phyloP scores from a whole-genome alignment of 1,139 yeast species.

The Lipomyces yarrowii region DNA sequence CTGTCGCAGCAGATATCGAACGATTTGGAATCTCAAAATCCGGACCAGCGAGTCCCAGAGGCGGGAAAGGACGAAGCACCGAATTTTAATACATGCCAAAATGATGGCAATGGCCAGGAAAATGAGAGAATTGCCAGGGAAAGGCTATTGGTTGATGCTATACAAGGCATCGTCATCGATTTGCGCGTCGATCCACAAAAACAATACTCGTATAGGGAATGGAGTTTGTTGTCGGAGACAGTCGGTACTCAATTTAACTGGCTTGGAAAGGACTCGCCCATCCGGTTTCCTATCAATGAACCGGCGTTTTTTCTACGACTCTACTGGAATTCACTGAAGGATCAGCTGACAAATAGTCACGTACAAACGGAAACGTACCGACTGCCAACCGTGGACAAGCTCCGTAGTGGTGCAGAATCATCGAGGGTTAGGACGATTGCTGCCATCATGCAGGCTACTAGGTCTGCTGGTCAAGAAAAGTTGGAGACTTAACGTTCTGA shows the following conservation, averaged over 20 bases:
- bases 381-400: background rate
- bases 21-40: background rate
- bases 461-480: background rate
- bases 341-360: background rate
- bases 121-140: conserved; percentile 5
- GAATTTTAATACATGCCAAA: background rate
- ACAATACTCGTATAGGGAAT: conserved; percentile 19
- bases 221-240: conserved; percentile 1
- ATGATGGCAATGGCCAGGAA: background rate
- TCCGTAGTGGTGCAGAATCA: background rate
- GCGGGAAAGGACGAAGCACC: background rate
- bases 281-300: conserved; percentile 19
- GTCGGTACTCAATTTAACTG: conserved; percentile 19
- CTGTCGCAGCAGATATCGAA: background rate
- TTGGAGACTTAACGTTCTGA: background rate
- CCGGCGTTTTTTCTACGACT: conserved; percentile 16
- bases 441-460: background rate
- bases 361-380: background rate
- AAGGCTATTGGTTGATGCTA: conserved; percentile 7
- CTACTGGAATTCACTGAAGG: conserved; percentile 17
- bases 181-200: conserved; percentile 7
- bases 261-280: conserved; percentile 21
- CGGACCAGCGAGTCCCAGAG: background rate
- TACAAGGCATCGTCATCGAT: conserved; percentile 9
- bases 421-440: background rate